phyloP scores from a whole-genome alignment of 768 basidiomycete genomes.

The Kwoniella sp. region DNA sequence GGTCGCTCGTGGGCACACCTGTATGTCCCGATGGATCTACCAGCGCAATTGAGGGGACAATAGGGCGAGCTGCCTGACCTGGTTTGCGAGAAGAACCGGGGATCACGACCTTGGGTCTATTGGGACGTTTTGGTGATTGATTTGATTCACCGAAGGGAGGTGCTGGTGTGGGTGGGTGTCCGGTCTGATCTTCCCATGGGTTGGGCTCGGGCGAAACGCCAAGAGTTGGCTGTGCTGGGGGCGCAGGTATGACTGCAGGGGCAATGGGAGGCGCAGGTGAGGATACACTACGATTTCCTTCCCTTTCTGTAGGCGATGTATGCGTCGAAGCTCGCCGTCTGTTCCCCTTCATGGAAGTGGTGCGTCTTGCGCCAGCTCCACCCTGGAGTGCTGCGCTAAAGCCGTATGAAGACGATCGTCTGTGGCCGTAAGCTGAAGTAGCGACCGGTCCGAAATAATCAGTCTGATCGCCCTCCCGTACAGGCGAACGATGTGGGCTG shows the following conservation, averaged over 20 bases:
- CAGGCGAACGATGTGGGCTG: slow-evolving; percentile 25
- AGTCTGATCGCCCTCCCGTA: slow-evolving; percentile 9
- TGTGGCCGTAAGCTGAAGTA: slow-evolving; percentile 9
- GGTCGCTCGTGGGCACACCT: not conserved
- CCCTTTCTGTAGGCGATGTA: slow-evolving; percentile 9
- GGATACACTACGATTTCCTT: slow-evolving; percentile 8
- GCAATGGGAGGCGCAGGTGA: not conserved
- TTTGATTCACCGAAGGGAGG: not conserved
- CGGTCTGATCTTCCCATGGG: slow-evolving; percentile 42
- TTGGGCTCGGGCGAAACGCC: slow-evolving; percentile 29
- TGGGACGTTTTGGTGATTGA: slow-evolving; percentile 5
- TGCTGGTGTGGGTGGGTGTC: slow-evolving; percentile 20
- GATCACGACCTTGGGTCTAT: slow-evolving; percentile 22
- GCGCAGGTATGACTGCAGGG: not conserved
- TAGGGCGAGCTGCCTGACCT: slow-evolving; percentile 11
- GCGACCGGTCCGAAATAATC: slow-evolving; percentile 50
- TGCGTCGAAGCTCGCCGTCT: slow-evolving; percentile 15
- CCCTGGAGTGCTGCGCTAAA: slow-evolving; percentile 8
- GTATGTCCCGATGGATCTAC: slow-evolving; percentile 50
- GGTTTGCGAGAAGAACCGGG: slow-evolving; percentile 11
- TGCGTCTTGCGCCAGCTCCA: not conserved
- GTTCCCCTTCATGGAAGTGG: not conserved
- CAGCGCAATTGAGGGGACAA: slow-evolving; percentile 42
- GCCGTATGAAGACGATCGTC: slow-evolving; percentile 22
- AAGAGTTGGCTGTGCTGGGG: not conserved